These are phyloP conservation scores for Lactarius evosmus DNA, from an alignment of 768 basidiomycete genomes.

Conservation along the genomic window DNA sequence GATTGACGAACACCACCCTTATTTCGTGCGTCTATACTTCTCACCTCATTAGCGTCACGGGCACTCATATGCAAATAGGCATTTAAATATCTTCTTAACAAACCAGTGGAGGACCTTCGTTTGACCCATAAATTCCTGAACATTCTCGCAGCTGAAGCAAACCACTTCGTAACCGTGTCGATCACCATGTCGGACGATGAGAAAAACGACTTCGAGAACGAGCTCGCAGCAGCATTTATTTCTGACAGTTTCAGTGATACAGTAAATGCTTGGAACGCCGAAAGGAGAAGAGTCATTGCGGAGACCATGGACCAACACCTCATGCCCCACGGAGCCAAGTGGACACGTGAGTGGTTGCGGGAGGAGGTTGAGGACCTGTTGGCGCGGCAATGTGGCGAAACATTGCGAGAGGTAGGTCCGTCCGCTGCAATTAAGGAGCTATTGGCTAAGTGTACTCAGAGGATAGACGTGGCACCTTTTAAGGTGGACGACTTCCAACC, in stretches of 20 bases:
- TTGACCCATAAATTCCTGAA: conserved; percentile 80
- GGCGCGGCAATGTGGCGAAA: conserved; percentile 60
- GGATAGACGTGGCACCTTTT: conserved; percentile 81
- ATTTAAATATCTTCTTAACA: conserved; percentile 91
- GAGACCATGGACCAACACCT: conserved; percentile 78
- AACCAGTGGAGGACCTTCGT: conserved; percentile 67
- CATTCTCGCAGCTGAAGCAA: conserved; percentile 87
- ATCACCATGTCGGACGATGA: conserved; percentile 63
- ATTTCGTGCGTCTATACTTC: conserved; percentile 51
- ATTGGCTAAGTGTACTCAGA: conserved; percentile 43
- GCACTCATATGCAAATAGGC: conserved; percentile 47
- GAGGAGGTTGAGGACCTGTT: conserved; percentile 89
- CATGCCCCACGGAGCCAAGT: conserved; percentile 81
- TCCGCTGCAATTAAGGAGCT: conserved; percentile 7
- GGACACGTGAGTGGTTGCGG: conserved; percentile 83
- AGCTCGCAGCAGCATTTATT: conserved; percentile 75
- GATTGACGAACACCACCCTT: conserved; percentile 70
- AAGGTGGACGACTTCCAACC: conserved; percentile 55
- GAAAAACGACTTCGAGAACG: conserved; percentile 65
- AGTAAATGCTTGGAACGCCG: conserved; percentile 87
- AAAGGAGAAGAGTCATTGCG: conserved; percentile 73
- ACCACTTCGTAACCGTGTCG: conserved; percentile 75
- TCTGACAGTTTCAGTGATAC: conserved; percentile 84
- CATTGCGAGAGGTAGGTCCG: conserved; percentile 64
- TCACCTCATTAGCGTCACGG: neutral